Evolutionary conservation across 306 rosid genomes (phyloP).

Genomic region (Castanea mollissima): DNA sequence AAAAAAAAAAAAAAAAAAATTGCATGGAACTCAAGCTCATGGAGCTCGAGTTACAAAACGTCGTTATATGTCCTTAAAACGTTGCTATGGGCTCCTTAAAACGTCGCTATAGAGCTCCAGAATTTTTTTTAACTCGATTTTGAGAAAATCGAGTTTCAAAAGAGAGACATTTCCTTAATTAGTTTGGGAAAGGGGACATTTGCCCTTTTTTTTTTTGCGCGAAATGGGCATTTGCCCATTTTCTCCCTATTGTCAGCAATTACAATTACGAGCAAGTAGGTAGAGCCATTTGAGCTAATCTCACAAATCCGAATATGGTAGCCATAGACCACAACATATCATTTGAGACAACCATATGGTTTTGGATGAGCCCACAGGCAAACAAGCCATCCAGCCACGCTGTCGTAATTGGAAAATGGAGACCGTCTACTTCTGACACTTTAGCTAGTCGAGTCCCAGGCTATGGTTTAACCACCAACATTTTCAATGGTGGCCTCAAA

Average conservation of each 20-base stretch:
- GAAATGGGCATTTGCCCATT: too few relatives aligned
- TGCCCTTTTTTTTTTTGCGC: too few relatives aligned
- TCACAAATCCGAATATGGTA: constrained; percentile 52
- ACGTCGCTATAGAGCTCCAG: too few relatives aligned
- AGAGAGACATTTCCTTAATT: too few relatives aligned
- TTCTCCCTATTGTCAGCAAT: constrained; percentile 22
- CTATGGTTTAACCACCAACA: constrained; percentile 50
- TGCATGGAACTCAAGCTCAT: too few relatives aligned
- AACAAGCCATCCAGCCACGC: constrained; percentile 60
- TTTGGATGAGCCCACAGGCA: constrained; percentile 63
- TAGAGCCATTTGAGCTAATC: constrained; percentile 39
- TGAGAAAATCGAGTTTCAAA: too few relatives aligned
- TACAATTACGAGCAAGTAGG: constrained; percentile 59
- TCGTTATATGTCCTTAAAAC: too few relatives aligned
- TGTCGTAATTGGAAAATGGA: constrained; percentile 48
- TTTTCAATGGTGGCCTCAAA: constrained; percentile 54
- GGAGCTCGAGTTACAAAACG: too few relatives aligned
- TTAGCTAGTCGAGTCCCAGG: constrained; percentile 42
- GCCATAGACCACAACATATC: constrained; percentile 44
- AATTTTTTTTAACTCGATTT: too few relatives aligned
- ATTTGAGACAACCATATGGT: constrained; percentile 66
- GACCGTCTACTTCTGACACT: constrained; percentile 33
- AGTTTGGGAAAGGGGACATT: too few relatives aligned
- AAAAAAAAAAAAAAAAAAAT: too few relatives aligned
- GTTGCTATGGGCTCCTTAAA: too few relatives aligned